Percentiles rank a stretch among this genome's conserved stretches.
Evolutionary conservation across 192 early-diverging fungal genomes (phyloP).

Genomic region (Paraglomus brasilianum): DNA sequence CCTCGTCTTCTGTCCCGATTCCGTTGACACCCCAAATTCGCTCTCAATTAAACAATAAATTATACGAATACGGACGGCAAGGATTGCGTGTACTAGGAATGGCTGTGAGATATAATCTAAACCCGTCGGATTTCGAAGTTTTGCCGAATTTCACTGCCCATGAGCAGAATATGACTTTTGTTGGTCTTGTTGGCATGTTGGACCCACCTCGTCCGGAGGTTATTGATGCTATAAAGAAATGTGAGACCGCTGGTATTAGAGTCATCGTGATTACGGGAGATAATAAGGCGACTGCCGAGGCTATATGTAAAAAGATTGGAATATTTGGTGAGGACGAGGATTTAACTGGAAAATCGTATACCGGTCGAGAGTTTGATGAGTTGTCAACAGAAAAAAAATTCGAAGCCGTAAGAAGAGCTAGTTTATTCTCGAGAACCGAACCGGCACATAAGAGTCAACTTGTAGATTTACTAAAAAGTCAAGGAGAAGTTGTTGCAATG

Average conservation of each 20-base stretch:
- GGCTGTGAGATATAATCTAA: slow-evolving; percentile 78
- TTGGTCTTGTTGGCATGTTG: slow-evolving; percentile 94
- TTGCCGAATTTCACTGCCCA: slow-evolving; percentile 64
- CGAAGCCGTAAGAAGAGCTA: slow-evolving; percentile 69
- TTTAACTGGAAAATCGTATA: slow-evolving; percentile 69
- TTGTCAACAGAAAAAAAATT: slow-evolving; percentile 72
- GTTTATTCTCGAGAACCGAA: slow-evolving; percentile 92
- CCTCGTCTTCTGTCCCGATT: slow-evolving; percentile 45
- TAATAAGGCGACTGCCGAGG: slow-evolving; percentile 95
- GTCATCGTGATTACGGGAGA: slow-evolving; percentile 99
- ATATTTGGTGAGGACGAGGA: slow-evolving; percentile 75
- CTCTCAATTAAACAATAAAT: slow-evolving; percentile 59
- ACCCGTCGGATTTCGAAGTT: slow-evolving; percentile 57
- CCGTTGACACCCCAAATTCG: slow-evolving; percentile 67
- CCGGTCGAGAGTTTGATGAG: slow-evolving; percentile 94
- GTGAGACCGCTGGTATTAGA: slow-evolving; percentile 91
- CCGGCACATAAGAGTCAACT: slow-evolving; percentile 94
- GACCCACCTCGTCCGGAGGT: slow-evolving; percentile 98
- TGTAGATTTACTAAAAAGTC: slow-evolving; percentile 84
- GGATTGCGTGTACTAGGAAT: slow-evolving; percentile 89
- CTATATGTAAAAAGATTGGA: slow-evolving; percentile 94
- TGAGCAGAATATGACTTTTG: slow-evolving; percentile 88
- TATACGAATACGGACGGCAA: slow-evolving; percentile 74
- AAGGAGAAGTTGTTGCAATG: slow-evolving; percentile 88
- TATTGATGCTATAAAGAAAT: slow-evolving; percentile 75